A percentile compares a stretch with the other conserved stretches of the same genome.
Conservation (phyloP, 2,329 filamentous ascomycete species). For the Penicillium freii region DNA sequence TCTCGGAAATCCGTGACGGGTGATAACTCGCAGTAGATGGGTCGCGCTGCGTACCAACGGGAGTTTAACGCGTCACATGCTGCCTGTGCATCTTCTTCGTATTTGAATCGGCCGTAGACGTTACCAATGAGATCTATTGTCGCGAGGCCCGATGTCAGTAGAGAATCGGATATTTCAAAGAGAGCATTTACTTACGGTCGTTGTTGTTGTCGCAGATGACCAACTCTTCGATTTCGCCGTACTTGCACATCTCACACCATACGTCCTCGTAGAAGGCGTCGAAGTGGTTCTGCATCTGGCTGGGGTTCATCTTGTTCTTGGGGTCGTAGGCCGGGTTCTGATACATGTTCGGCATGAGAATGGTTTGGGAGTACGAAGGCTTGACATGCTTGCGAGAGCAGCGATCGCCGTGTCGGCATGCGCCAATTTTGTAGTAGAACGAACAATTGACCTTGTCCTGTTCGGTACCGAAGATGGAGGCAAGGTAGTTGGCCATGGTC, state of each 20-base stretch:
- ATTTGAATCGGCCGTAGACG: constrained; percentile 99
- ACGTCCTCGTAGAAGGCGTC: constrained; percentile 99
- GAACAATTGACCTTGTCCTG: constrained; percentile 99
- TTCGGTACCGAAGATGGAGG: constrained; percentile 98
- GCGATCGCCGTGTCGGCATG: constrained; percentile 95
- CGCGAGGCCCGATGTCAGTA: constrained; percentile 15
- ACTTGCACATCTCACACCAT: constrained; percentile 99
- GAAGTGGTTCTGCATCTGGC: constrained; percentile 98
- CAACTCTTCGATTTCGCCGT: constrained; percentile 93
- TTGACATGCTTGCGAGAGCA: constrained; percentile 99
- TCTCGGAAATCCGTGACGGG: constrained; percentile 98
- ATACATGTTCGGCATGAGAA: constrained; percentile 97
- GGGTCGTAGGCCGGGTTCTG: constrained; percentile 97
- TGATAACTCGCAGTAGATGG: constrained; percentile 96
- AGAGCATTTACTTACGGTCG: constrained; percentile 66
- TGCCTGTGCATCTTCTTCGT: constrained; percentile 91
- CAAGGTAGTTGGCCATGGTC: constrained; percentile 93
- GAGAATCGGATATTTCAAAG: neutral
- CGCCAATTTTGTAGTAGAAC: constrained; percentile 99
- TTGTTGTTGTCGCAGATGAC: constrained; percentile 99
- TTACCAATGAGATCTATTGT: constrained; percentile 85
- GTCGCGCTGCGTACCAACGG: constrained; percentile 93
- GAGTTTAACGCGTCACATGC: constrained; percentile 93
- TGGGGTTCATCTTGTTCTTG: constrained; percentile 94
- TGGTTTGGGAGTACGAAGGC: constrained; percentile 94